Base-by-base conservation (phyloP, 2,329 filamentous ascomycete genomes). In the Fusarium nodosum region DNA sequence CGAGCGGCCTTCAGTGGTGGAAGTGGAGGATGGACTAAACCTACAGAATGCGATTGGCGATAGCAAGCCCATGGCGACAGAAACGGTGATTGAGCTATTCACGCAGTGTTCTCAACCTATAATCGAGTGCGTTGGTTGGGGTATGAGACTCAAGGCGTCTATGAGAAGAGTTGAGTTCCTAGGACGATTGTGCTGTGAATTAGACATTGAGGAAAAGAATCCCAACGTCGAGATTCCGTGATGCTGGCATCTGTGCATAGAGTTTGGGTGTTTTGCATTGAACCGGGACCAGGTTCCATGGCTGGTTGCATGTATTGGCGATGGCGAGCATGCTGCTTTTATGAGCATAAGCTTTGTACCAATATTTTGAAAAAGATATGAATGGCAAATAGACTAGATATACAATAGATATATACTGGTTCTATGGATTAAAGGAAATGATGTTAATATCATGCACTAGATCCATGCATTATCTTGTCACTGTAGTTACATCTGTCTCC, bases 201-300 rank as follows among this genome's bases (percentile, higher is more conserved):
- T 74, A 57, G 72, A 73, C 13, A 72, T 74, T 24, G 72, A 74
- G 12, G 72, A 74, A 57, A 71, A 64, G 52, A 68, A 74, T 15
- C 60, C 59, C 11, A 61, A 64, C 42, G 56, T 64, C 20, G 62
- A 66, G 56, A 41, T 69, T 33, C 44, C 31, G 28, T 52, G 54
- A 71, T 68, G 67, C 54, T 54, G 64, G 50, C 55, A 64, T 68
- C 61, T 70, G 48, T 51, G 46, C 45, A 64, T 58, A 66, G 64
- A 57, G 54, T 64, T 69, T 50, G 44, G 55, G 46, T 61, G 41
- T 66, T 36, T 50, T 33, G 42, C 22, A 39, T 55, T 39, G 26
- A 12, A 34, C 16, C 39, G 22, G 20, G 20, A 38, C 20, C 30
- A 33, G 33, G 24, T 48, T 45, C n/a, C 18, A 50, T 22, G 42